Conservation (phyloP, 306 rosid species). For the Glycine tomentella region DNA sequence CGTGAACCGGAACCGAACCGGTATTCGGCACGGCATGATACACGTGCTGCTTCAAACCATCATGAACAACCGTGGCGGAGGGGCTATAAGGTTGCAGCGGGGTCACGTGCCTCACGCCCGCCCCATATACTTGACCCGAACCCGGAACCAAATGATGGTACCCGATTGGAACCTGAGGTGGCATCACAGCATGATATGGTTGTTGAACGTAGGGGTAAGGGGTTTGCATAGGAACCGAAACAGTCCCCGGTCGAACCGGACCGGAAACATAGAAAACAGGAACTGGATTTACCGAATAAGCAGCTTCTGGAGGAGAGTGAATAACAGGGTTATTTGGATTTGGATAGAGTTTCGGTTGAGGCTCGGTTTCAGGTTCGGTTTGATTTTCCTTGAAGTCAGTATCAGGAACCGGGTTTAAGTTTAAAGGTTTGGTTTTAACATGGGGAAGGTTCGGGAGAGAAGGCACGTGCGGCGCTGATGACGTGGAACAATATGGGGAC, state of each 20-base stretch:
- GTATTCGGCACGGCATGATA: slow-evolving; percentile 64
- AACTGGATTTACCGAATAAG: slow-evolving; percentile 45
- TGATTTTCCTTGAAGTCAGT: slow-evolving; percentile 50
- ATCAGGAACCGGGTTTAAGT: slow-evolving; percentile 48
- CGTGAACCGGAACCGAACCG: slow-evolving; percentile 36
- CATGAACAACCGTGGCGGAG: slow-evolving; percentile 45
- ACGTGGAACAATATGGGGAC: slow-evolving; percentile 68
- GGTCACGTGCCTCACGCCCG: slow-evolving; percentile 56
- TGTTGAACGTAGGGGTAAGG: slow-evolving; percentile 66
- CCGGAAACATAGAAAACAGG: slow-evolving; percentile 64
- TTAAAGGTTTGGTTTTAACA: slow-evolving; percentile 71
- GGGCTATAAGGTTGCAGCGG: slow-evolving; percentile 58
- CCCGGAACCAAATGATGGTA: slow-evolving; percentile 62
- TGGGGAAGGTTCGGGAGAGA: slow-evolving; percentile 79
- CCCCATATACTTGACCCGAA: slow-evolving; percentile 61
- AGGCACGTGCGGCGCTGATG: slow-evolving; percentile 59
- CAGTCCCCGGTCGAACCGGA: slow-evolving; percentile 56
- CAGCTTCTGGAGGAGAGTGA: slow-evolving; percentile 55
- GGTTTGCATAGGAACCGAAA: slow-evolving; percentile 52
- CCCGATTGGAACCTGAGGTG: slow-evolving; percentile 63
- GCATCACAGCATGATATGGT: slow-evolving; percentile 49
- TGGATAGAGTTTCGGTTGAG: slow-evolving; percentile 33
- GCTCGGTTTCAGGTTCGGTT: slow-evolving; percentile 46
- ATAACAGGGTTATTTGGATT: slow-evolving; percentile 36
- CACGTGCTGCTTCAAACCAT: slow-evolving; percentile 61